A percentile compares a stretch with the other conserved stretches of the same genome.
Evolutionary conservation across 345 rosid genomes (phyloP).

Genomic region (Raphanus raphanistrum): DNA sequence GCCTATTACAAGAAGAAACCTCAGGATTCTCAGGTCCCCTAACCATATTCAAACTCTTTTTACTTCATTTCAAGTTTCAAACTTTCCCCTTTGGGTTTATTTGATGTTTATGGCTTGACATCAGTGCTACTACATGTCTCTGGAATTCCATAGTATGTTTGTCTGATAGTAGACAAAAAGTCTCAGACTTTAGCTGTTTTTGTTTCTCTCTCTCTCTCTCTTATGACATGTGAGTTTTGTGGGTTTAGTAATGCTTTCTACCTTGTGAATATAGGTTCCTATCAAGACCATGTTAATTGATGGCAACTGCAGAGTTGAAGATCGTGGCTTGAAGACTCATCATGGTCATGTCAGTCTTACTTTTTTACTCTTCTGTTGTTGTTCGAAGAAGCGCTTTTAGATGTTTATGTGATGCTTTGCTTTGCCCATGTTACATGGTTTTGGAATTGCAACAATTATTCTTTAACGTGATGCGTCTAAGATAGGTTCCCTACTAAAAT

Average conservation of each 20-base stretch:
- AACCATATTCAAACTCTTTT: too few relatives aligned
- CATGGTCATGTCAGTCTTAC: constrained; percentile 80
- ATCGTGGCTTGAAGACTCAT: constrained; percentile 99
- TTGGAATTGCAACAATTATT: neutral
- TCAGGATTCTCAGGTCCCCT: constrained; percentile 91
- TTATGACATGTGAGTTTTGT: neutral
- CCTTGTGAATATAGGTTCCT: constrained; percentile 67
- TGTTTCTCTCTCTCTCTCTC: neutral
- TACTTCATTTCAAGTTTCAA: neutral
- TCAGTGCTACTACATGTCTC: neutral
- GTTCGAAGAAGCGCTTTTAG: neutral
- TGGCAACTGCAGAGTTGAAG: constrained; percentile 98
- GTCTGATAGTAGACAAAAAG: neutral
- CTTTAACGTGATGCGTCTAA: neutral
- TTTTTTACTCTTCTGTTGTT: neutral
- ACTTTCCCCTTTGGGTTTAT: neutral
- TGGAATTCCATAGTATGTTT: neutral
- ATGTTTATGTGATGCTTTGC: neutral
- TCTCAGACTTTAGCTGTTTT: neutral
- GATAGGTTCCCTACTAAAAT: too few relatives aligned
- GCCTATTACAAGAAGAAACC: constrained; percentile 99
- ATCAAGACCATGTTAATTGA: constrained; percentile 91
- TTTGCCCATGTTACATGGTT: neutral
- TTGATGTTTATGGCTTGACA: too few relatives aligned
- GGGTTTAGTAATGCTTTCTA: constrained; percentile 7